These are phyloP conservation scores for Pseudozyma flocculosa DNA, from an alignment of 1,284 basidiomycete genomes.

Conservation along the genomic window DNA sequence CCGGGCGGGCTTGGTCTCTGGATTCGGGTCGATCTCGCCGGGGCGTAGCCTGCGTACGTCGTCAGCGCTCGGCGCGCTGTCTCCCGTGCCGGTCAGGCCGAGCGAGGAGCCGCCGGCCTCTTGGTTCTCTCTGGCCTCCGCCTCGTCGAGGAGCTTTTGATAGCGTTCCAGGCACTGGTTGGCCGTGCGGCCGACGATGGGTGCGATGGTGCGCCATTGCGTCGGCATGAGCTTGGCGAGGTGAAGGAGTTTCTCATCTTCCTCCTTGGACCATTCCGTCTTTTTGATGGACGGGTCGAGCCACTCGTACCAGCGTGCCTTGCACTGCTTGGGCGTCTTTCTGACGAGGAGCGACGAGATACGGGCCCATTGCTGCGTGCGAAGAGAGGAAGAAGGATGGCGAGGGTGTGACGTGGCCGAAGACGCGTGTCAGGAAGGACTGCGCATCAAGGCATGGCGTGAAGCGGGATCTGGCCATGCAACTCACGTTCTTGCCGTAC, in stretches of 20 bases:
- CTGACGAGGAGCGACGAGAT: conserved; percentile 96
- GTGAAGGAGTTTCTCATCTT: conserved; percentile 97
- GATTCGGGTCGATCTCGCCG: conserved; percentile 98
- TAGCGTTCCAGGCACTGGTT: conserved; percentile 98
- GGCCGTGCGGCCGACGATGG: conserved; percentile 97
- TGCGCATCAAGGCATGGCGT: too few species aligned
- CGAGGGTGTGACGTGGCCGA: background rate
- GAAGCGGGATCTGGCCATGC: too few species aligned
- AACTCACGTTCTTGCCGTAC: conserved; percentile 52
- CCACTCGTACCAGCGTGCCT: conserved; percentile 99
- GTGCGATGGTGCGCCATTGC: conserved; percentile 99
- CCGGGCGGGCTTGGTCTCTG: conserved; percentile 94
- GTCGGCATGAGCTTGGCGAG: conserved; percentile 99
- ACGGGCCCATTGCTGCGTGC: conserved; percentile 74
- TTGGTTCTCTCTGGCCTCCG: conserved; percentile 62
- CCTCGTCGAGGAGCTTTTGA: conserved; percentile 95
- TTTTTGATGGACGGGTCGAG: conserved; percentile 99
- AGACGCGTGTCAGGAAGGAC: too few species aligned
- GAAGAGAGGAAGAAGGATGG: conserved; percentile 13
- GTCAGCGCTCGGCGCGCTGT: conserved; percentile 79
- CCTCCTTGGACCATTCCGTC: conserved; percentile 79
- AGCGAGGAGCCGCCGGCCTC: conserved; percentile 33
- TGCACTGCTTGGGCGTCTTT: conserved; percentile 99
- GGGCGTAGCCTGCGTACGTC: conserved; percentile 85
- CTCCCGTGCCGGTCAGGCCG: conserved; percentile 78